These are phyloP conservation scores for Salix arbutifolia DNA, from an alignment of 345 rosid genomes.

Conservation along the genomic window DNA sequence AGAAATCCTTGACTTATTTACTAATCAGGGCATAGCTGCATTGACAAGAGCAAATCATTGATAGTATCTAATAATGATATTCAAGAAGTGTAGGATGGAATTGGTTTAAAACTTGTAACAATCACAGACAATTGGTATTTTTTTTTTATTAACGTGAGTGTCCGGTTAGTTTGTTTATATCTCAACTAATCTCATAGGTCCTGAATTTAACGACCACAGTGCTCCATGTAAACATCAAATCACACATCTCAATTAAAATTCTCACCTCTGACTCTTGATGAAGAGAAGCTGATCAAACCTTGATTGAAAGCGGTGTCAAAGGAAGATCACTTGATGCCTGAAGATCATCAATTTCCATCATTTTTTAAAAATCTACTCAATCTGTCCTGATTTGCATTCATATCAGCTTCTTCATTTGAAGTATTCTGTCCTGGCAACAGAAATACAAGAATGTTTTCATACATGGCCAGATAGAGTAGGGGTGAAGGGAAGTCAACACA, in stretches of 20 bases:
- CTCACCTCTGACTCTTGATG: conserved; percentile 11
- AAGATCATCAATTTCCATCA: conserved; percentile 83
- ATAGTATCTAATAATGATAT: neutral
- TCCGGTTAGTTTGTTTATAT: too few species aligned
- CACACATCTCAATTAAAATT: conserved; percentile 4
- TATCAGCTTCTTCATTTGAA: conserved; percentile 46
- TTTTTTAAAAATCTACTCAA: conserved; percentile 42
- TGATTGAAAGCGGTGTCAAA: conserved; percentile 68
- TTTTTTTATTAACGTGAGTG: neutral
- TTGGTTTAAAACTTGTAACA: neutral
- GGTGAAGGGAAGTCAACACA: neutral
- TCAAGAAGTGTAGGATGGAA: neutral
- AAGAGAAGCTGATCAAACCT: conserved; percentile 38
- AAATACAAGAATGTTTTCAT: conserved; percentile 8
- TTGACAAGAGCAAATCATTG: neutral
- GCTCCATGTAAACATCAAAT: too few species aligned
- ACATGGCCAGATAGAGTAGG: neutral
- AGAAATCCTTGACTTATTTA: too few species aligned
- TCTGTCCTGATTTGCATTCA: conserved; percentile 40
- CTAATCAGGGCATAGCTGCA: neutral
- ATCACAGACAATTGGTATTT: neutral
- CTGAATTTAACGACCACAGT: too few species aligned
- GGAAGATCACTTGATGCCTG: conserved; percentile 55
- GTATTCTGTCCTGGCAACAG: conserved; percentile 24
- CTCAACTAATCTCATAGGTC: too few species aligned